Conservation (phyloP, 1,284 basidiomycete species). For the Athelia psychrophila region DNA sequence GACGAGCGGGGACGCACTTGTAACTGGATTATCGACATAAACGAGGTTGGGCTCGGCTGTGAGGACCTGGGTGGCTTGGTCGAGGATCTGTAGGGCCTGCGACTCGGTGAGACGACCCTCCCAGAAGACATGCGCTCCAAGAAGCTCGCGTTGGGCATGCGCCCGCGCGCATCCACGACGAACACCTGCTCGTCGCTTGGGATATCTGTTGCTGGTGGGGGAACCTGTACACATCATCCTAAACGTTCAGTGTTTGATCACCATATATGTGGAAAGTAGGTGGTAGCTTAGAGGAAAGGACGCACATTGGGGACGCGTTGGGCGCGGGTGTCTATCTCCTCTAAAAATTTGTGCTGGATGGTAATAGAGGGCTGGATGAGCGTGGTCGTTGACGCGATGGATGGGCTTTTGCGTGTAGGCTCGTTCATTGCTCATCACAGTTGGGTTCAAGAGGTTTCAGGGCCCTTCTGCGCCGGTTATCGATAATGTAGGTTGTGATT, state of each 20-base stretch:
- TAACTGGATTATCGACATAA: slow-evolving; percentile 87
- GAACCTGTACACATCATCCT: slow-evolving; percentile 60
- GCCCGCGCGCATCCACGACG: slow-evolving; percentile 29
- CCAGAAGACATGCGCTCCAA: slow-evolving; percentile 92
- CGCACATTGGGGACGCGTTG: slow-evolving; percentile 11
- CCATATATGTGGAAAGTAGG: no score
- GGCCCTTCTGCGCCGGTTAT: no score
- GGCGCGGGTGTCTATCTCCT: no score
- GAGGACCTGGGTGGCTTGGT: slow-evolving; percentile 75
- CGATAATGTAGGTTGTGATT: no score
- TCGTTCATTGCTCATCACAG: not conserved
- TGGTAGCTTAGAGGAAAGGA: no score
- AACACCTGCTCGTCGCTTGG: slow-evolving; percentile 81
- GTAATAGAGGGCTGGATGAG: no score
- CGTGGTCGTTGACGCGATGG: not conserved
- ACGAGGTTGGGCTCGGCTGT: slow-evolving; percentile 86
- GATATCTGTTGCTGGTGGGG: slow-evolving; percentile 65
- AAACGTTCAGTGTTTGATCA: no score
- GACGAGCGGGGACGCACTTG: slow-evolving; percentile 58
- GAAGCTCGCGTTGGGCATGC: slow-evolving; percentile 84
- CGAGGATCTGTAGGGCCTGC: slow-evolving; percentile 91
- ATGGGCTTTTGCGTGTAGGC: not conserved
- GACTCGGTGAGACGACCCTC: slow-evolving; percentile 83
- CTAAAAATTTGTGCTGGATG: no score
- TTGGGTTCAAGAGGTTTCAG: no score